Percentiles rank a stretch among this genome's conserved stretches.
These are phyloP conservation scores for Candida silvicultrix DNA, from an alignment of 805 yeast species.

Conservation along the genomic window DNA sequence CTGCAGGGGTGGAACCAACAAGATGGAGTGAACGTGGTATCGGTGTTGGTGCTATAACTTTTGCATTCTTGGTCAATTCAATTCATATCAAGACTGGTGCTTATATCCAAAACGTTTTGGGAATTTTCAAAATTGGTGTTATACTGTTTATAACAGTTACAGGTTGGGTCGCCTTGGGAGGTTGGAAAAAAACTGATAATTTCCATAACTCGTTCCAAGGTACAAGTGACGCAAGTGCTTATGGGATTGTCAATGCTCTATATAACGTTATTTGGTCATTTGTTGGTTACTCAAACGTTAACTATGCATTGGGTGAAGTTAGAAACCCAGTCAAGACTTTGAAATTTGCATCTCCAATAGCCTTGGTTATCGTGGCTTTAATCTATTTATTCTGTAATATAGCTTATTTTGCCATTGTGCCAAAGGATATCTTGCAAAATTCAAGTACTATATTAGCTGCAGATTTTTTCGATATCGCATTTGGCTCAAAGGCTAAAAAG, in stretches of 20 bases:
- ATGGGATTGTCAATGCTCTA: constrained; percentile 67
- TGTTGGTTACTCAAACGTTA: constrained; percentile 77
- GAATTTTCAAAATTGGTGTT: constrained; percentile 68
- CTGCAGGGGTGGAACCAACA: constrained; percentile 61
- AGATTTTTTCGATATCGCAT: constrained; percentile 64
- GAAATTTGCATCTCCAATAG: constrained; percentile 68
- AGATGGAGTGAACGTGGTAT: constrained; percentile 76
- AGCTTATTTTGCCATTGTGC: constrained; percentile 79
- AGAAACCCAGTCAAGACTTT: constrained; percentile 67
- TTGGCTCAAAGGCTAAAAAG: constrained; percentile 60
- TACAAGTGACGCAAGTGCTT: constrained; percentile 46
- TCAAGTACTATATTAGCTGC: constrained; percentile 76
- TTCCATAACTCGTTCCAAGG: constrained; percentile 56
- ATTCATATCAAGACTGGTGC: constrained; percentile 60
- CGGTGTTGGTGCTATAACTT: constrained; percentile 68
- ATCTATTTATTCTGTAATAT: constrained; percentile 72
- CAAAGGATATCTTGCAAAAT: constrained; percentile 48
- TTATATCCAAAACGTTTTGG: constrained; percentile 57
- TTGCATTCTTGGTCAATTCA: constrained; percentile 60
- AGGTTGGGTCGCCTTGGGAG: constrained; percentile 82
- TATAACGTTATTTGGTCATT: constrained; percentile 84
- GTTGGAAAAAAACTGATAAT: constrained; percentile 57
- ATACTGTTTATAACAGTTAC: constrained; percentile 64
- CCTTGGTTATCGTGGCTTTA: constrained; percentile 52
- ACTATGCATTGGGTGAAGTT: constrained; percentile 76